Percentiles rank a stretch among this genome's conserved stretches.
Conservation (phyloP, 2,329 filamentous ascomycete genomes). For the Hymenoscyphus infarciens region DNA sequence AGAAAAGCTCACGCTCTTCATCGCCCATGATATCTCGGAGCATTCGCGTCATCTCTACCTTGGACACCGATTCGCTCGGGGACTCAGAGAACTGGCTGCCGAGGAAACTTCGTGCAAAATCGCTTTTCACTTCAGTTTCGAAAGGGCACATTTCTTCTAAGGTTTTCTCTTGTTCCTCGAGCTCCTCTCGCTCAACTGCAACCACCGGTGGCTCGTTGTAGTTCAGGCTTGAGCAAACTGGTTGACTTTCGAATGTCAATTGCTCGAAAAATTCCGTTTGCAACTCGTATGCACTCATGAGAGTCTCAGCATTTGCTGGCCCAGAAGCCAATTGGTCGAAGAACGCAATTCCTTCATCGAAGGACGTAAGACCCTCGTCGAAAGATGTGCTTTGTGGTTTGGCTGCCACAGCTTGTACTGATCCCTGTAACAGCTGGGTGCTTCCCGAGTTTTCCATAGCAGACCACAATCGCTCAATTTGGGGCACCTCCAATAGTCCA, state of each 20-base stretch:
- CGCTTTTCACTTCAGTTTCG: conserved; percentile 7
- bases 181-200: not conserved
- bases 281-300: not conserved
- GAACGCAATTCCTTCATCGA: not conserved
- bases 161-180: not conserved
- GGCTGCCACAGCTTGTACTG: not conserved
- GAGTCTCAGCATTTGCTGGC: not conserved
- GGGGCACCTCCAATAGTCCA: not conserved
- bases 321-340: not conserved
- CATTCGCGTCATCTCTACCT: not conserved
- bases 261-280: not conserved
- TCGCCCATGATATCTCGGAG: not conserved
- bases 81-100: conserved; percentile 15
- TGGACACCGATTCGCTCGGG: not conserved
- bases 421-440: too few species aligned
- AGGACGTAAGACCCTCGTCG: not conserved
- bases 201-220: not conserved
- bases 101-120: conserved; percentile 11
- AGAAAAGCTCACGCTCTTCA: not conserved
- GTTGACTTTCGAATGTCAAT: not conserved
- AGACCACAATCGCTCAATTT: not conserved
- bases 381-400: not conserved
- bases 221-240: not conserved
- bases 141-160: not conserved
- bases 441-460: not conserved